These are phyloP conservation scores for Nitzschia sp. DNA, from an alignment of 108 stramenopile species.

Conservation along the genomic window DNA sequence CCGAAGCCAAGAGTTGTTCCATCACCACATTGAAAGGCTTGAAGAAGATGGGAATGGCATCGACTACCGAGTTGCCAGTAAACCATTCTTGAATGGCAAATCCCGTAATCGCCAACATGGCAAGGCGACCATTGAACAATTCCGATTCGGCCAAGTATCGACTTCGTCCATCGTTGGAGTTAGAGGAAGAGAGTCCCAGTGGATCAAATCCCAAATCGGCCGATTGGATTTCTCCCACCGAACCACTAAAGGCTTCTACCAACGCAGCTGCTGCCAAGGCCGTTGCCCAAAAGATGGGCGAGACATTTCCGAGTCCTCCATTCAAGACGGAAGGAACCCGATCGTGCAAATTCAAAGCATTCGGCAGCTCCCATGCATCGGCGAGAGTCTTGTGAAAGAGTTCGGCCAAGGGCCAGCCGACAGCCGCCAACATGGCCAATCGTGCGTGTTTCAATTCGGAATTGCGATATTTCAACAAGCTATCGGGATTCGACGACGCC, in stretches of 20 bases:
- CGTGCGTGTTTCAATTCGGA: constrained; percentile 32
- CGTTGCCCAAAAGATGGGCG: constrained; percentile 60
- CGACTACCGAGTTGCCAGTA: constrained; percentile 44
- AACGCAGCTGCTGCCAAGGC: constrained; percentile 41
- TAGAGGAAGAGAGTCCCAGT: constrained; percentile 55
- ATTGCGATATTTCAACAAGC: constrained; percentile 20
- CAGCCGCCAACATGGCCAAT: constrained; percentile 58
- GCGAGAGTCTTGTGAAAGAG: constrained; percentile 48
- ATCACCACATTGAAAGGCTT: constrained; percentile 30
- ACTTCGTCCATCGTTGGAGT: neutral
- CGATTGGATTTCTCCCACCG: constrained; percentile 32
- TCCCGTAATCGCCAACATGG: constrained; percentile 74
- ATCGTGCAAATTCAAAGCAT: constrained; percentile 36
- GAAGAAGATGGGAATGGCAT: constrained; percentile 71
- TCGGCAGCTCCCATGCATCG: constrained; percentile 18
- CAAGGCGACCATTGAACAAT: constrained; percentile 75
- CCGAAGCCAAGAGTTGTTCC: constrained; percentile 12
- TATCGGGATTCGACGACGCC: constrained; percentile 3
- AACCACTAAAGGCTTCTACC: neutral
- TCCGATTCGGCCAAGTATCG: constrained; percentile 56
- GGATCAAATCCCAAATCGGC: constrained; percentile 70
- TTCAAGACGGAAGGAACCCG: constrained; percentile 72
- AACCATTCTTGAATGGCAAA: constrained; percentile 73
- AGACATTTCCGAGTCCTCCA: constrained; percentile 58
- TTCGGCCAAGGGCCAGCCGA: constrained; percentile 76